Percentiles rank a stretch among this genome's conserved stretches.
phyloP scores from a whole-genome alignment of 805 yeast species.

The Tetrapisispora pingtungensis region DNA sequence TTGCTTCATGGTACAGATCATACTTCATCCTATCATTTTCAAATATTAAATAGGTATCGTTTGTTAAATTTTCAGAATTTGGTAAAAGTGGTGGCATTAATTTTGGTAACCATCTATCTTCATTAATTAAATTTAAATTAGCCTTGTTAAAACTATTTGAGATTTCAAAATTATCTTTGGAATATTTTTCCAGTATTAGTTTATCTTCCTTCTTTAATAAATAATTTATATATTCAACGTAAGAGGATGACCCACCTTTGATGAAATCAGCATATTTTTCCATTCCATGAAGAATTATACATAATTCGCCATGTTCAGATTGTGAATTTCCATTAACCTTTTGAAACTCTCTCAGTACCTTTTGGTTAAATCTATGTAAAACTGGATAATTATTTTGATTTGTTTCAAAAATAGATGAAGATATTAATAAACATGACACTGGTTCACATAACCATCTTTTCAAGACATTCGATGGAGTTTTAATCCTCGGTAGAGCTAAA shows the following conservation, averaged over 20 bases:
- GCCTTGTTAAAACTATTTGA: not conserved
- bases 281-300: constrained; percentile 45
- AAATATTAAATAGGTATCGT: constrained; percentile 55
- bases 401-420: constrained; percentile 46
- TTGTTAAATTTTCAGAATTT: constrained; percentile 43
- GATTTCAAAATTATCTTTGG: not conserved
- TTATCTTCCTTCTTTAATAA: constrained; percentile 30
- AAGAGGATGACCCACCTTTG: constrained; percentile 32
- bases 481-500: constrained; percentile 57
- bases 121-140: not conserved
- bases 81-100: constrained; percentile 64
- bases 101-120: constrained; percentile 11
- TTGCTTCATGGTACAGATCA: constrained; percentile 54
- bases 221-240: constrained; percentile 36
- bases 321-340: constrained; percentile 33
- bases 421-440: constrained; percentile 44
- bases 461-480: constrained; percentile 40
- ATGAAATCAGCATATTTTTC: constrained; percentile 31
- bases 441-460: constrained; percentile 66
- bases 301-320: constrained; percentile 18
- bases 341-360: constrained; percentile 35
- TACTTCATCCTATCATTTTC: constrained; percentile 67
- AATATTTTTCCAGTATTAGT: not conserved
- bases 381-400: constrained; percentile 60
- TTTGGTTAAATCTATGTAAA: constrained; percentile 47